Evolutionary conservation across 176 grass and related monocot genomes (phyloP), one percentile per base, ranked within the genome.

Genomic region (Hordeum marinum): DNA sequence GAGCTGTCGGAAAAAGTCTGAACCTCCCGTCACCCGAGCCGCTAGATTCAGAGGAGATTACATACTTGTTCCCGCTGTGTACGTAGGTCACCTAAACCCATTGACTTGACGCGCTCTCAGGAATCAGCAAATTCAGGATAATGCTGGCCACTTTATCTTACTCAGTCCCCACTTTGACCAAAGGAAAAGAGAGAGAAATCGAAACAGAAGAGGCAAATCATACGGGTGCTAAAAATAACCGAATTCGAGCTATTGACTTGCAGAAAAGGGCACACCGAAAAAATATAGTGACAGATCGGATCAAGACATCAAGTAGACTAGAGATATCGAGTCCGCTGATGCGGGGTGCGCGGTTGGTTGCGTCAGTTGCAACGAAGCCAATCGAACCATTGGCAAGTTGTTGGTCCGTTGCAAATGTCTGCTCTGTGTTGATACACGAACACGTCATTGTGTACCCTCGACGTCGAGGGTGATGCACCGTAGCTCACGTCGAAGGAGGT

Each of bases 31-130:
- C 46, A 70, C 50, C 3, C 32, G 25, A 4, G 14, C 4, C 35
- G 17, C 36, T 42, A 31, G 24, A 31, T 72, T 72, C 34, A 8
- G 50, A 59, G 35, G 14, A 42, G 50, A 54, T 64, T 32, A 43
- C 40, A 62, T 3, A 15, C 55, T n/a, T 74, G 55, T 46, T 42
- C 4, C 17, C 25, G 17, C 39, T 8, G 3, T 1, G 37, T 40
- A 40, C 20, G 35, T 65, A 76, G 61, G 78, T 59, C 70, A 76
- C 70, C 85, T 76, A 87, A 75, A 58, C 46, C 68, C 61, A 41
- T 46, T 87, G 79, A 76, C 62, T 68, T 21, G 1, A 21, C 8
- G 32, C 64, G 8, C 26, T 21, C 41, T 7, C 23, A 42, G 15
- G 48, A 29, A 29, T 26, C 7, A 26, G 17, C 15, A n/a, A 20